Evolutionary conservation across 495 filamentous ascomycete species (phyloP).

Genomic region (Hyaloscypha hepaticicola): DNA sequence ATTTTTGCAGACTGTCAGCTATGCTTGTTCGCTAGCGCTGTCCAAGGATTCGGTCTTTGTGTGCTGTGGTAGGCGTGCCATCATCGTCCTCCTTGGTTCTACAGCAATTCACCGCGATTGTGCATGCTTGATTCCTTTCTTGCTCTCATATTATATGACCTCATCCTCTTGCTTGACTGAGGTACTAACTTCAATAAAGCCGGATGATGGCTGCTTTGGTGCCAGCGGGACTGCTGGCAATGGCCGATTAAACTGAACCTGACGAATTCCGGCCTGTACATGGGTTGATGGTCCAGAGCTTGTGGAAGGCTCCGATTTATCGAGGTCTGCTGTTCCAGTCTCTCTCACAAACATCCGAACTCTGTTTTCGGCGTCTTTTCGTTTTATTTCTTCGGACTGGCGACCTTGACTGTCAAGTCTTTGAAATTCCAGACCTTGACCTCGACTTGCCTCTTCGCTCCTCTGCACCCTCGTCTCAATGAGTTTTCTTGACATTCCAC

Average conservation of each 20-base stretch:
- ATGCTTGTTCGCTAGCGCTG: constrained; percentile 3
- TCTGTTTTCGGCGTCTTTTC: constrained; percentile 17
- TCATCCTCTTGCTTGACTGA: background rate
- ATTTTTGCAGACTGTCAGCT: background rate
- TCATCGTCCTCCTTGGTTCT: constrained; percentile 19
- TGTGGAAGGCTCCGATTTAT: background rate
- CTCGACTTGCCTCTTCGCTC: background rate
- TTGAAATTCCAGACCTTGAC: constrained; percentile 22
- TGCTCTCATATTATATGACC: constrained; percentile 2
- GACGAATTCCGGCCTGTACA: background rate
- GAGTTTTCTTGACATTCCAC: constrained; percentile 15
- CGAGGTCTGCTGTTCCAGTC: background rate
- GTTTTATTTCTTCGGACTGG: constrained; percentile 5
- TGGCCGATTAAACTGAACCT: background rate
- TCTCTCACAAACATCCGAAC: constrained; percentile 16
- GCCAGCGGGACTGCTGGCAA: background rate
- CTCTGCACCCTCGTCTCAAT: constrained; percentile 1
- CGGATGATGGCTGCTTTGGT: background rate
- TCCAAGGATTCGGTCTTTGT: constrained; percentile 11
- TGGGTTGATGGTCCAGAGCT: background rate
- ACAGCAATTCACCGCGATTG: background rate
- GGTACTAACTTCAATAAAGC: background rate
- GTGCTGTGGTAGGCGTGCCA: background rate
- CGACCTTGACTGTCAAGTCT: constrained; percentile 17
- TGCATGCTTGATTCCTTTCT: background rate